These are phyloP conservation scores for Aspergillus tubingensis DNA, from an alignment of 2,329 filamentous ascomycete genomes.

Conservation along the genomic window DNA sequence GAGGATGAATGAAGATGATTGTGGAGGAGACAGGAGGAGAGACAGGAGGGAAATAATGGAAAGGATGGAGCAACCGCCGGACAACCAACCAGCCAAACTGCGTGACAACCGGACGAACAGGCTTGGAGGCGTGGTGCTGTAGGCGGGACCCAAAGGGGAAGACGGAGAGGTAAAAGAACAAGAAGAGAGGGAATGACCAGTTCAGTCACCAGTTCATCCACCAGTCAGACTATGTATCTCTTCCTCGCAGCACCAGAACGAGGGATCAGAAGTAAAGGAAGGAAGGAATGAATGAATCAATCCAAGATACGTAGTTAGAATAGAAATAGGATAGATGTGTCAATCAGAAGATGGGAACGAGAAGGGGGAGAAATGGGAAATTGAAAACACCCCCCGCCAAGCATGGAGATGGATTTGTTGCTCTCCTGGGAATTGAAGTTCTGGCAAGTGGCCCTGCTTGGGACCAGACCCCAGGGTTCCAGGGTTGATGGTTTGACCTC, in stretches of 20 bases:
- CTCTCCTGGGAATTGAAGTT: background rate
- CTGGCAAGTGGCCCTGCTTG: background rate
- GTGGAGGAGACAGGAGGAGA: constrained; percentile 7
- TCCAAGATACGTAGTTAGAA: no score
- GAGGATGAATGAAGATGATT: background rate
- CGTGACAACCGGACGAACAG: background rate
- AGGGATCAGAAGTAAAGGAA: no score
- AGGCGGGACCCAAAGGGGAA: constrained; percentile 1
- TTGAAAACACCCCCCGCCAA: background rate
- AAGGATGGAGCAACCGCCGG: constrained; percentile 6
- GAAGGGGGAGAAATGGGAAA: background rate
- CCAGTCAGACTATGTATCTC: no score
- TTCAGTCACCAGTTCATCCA: background rate
- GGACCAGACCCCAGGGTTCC: constrained; percentile 6
- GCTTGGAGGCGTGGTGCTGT: constrained; percentile 3
- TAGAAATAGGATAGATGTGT: no score
- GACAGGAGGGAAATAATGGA: constrained; percentile 6
- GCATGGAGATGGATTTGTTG: background rate
- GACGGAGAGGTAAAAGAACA: background rate
- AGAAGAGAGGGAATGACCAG: background rate
- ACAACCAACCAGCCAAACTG: background rate
- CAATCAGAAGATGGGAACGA: no score
- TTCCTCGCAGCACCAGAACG: no score
- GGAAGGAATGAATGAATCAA: no score
- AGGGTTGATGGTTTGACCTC: background rate